phyloP scores from a whole-genome alignment of 139 green algal genomes.

The Zygnema circumcarinatum region DNA sequence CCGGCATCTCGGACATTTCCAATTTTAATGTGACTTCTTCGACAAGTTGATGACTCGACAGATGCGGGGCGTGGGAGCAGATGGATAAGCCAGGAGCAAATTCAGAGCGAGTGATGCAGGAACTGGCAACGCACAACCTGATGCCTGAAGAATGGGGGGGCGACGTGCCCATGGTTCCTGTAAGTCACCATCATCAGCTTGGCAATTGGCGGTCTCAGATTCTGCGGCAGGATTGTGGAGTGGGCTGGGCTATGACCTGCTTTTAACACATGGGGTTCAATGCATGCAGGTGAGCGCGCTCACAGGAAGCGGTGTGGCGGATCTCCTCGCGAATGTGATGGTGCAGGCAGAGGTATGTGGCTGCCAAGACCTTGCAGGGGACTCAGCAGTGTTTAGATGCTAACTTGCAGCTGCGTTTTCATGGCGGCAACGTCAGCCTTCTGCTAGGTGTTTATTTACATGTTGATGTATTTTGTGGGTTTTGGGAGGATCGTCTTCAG shows the following conservation, averaged over 20 bases:
- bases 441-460: no score
- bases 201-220: background rate
- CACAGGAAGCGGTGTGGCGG: constrained; percentile 81
- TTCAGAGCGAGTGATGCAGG: constrained; percentile 84
- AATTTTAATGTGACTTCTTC: no score
- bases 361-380: no score
- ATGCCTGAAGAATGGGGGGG: constrained; percentile 97
- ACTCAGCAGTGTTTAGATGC: no score
- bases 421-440: no score
- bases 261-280: background rate
- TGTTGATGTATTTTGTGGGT: no score
- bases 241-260: background rate
- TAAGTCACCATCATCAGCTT: no score
- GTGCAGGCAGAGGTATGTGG: constrained; percentile 83
- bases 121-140: constrained; percentile 84
- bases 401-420: no score
- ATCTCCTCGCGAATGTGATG: constrained; percentile 82
- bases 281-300: constrained; percentile 78
- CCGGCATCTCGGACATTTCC: no score
- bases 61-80: constrained; percentile 20
- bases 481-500: no score
- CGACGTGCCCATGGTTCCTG: constrained; percentile 83
- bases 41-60: no score
- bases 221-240: background rate
- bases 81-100: constrained; percentile 94